A percentile compares a stretch with the other conserved stretches of the same genome.
phyloP scores from a whole-genome alignment of 2,329 filamentous ascomycete genomes.

The Ploettnerulaceae sp. region DNA sequence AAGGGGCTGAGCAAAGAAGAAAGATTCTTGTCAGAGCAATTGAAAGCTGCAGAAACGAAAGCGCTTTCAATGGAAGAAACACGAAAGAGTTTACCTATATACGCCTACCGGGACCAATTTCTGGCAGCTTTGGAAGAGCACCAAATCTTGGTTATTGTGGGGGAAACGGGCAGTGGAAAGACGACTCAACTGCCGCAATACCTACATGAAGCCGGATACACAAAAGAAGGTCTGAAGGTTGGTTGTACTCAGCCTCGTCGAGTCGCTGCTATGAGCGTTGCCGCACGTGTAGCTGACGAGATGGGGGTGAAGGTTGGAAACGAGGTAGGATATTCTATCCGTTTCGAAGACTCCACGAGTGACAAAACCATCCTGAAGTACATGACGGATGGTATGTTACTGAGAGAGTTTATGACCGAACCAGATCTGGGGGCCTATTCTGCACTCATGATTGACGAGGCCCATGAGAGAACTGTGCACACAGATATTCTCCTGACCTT shows the following conservation, averaged over 20 bases:
- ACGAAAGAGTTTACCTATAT: slow-evolving; percentile 84
- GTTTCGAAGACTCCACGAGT: slow-evolving; percentile 87
- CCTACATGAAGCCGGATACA: slow-evolving; percentile 85
- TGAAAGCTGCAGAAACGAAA: slow-evolving; percentile 85
- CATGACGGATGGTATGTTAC: slow-evolving; percentile 94
- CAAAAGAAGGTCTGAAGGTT: slow-evolving; percentile 76
- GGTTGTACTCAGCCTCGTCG: slow-evolving; percentile 91
- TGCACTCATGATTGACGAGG: slow-evolving; percentile 93
- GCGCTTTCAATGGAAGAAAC: slow-evolving; percentile 87
- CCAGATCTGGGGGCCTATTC: slow-evolving; percentile 79
- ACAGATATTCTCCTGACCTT: slow-evolving; percentile 87
- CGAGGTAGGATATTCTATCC: slow-evolving; percentile 90
- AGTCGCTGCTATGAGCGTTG: slow-evolving; percentile 96
- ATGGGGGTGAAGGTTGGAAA: slow-evolving; percentile 85
- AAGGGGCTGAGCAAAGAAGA: slow-evolving; percentile 74
- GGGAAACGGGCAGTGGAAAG: slow-evolving; percentile 92
- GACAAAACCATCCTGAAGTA: slow-evolving; percentile 93
- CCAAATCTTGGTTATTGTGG: slow-evolving; percentile 87
- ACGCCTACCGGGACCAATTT: slow-evolving; percentile 79
- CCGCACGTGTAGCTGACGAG: slow-evolving; percentile 92
- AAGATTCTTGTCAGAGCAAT: slow-evolving; percentile 68
- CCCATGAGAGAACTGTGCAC: slow-evolving; percentile 86
- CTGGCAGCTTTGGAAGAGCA: slow-evolving; percentile 80
- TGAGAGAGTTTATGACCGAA: slow-evolving; percentile 85
- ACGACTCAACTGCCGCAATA: slow-evolving; percentile 95